Evolutionary conservation across 2,329 filamentous ascomycete genomes (phyloP).

Genomic region (Phialophora chinensis): DNA sequence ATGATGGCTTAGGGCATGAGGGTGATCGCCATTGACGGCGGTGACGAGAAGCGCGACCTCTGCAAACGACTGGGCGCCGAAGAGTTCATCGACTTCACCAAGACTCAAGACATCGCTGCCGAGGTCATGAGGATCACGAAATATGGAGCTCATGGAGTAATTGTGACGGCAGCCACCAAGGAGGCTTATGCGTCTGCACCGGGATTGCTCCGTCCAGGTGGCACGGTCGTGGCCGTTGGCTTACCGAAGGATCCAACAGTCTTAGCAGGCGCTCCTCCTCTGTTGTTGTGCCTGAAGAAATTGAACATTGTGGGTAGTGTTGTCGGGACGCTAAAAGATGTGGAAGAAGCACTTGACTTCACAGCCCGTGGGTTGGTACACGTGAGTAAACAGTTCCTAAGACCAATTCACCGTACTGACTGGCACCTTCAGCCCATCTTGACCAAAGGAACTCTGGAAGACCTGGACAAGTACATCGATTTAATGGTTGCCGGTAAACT

Average conservation of each 20-base stretch:
- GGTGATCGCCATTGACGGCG: slow-evolving; percentile 50
- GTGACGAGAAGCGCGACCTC: slow-evolving; percentile 46
- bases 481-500: slow-evolving; percentile 50
- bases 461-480: slow-evolving; percentile 44
- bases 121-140: slow-evolving; percentile 46
- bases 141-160: slow-evolving; percentile 48
- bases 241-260: slow-evolving; percentile 44
- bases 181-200: slow-evolving; percentile 47
- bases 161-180: slow-evolving; percentile 47
- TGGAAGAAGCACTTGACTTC: slow-evolving; percentile 55
- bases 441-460: slow-evolving; percentile 38
- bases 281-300: slow-evolving; percentile 48
- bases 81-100: slow-evolving; percentile 47
- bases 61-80: slow-evolving; percentile 49
- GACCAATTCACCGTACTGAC: slow-evolving; percentile 2
- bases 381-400: slow-evolving; percentile 28
- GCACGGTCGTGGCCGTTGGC: slow-evolving; percentile 48
- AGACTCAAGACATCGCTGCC: slow-evolving; percentile 44
- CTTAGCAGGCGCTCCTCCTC: slow-evolving; percentile 48
- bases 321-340: slow-evolving; percentile 53
- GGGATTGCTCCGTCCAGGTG: slow-evolving; percentile 44
- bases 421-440: slow-evolving; percentile 37
- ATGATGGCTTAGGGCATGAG: slow-evolving; percentile 41
- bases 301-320: slow-evolving; percentile 53
- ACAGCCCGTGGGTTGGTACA: slow-evolving; percentile 51